Base-by-base conservation (phyloP, 768 basidiomycete species). In the Russula griseocarnosa region DNA sequence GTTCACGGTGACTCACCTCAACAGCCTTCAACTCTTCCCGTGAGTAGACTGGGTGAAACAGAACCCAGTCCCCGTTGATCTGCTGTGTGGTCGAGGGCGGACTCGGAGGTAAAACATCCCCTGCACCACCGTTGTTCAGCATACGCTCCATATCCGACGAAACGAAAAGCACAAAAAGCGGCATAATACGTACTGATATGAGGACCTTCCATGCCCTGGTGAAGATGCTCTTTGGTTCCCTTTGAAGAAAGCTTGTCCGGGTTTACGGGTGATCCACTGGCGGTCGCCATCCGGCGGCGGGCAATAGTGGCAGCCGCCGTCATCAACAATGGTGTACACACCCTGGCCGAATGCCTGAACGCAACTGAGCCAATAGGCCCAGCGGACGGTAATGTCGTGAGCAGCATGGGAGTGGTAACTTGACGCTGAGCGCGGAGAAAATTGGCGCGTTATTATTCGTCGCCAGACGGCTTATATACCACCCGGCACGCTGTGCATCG, bases 11-110 rank as follows among this genome's bases (percentile, higher is more conserved):
- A 63, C 75, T 55, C 70, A 88, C 90, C 74, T 89, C 78, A 18
- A 92, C 90, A 16, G 89, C 82, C 67, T 77, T 84, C 55, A 92
- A 72, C 71, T 93, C 92, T 42, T 84, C 83, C 20, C 77, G 73
- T 7, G 89, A 84, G 73, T 98, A 98, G 2, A 96, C 94, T 0
- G 95, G 95, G 71, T 96, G 92, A 72, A 94, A 92, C 2, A 97
- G 76, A 13, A 96, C 92, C 92, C 94, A 97, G 69, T 91, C 90
- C 2, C 90, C 90, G 7, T 66, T 71, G 46, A 74, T 44, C 14
- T 63, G 47, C 36, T 57, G 24, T 24, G 55, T 22, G 2, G 46
- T 4, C 24, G 54, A 32, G 32, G 54, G 52, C 8, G 57, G 28
- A 30, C 28, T 30, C 30, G 30, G n/a, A 30, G 62, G 58, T 5